A percentile compares a stretch with the other conserved stretches of the same genome.
Evolutionary conservation across 176 grass and related monocot species (phyloP).

Genomic region (Rhynchospora pubera): DNA sequence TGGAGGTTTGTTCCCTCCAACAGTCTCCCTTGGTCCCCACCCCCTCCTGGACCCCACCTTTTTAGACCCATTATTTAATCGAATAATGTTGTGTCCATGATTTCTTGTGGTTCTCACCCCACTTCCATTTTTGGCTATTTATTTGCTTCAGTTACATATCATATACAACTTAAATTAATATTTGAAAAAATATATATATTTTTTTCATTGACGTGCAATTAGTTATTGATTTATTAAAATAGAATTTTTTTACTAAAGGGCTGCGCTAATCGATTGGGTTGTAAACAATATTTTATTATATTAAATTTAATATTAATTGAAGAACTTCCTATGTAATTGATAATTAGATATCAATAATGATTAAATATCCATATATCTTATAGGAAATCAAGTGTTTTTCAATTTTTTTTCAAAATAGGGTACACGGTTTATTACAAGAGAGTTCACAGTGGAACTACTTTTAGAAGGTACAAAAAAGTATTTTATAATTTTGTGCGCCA

Average conservation of each 20-base stretch:
- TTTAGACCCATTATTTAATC: neutral
- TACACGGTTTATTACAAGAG: neutral
- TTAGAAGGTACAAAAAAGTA: neutral
- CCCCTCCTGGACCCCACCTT: neutral
- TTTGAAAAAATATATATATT: no score
- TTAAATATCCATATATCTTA: neutral
- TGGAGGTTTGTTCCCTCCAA: constrained; percentile 6
- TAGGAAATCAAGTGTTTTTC: neutral
- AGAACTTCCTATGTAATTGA: no score
- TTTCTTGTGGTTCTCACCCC: neutral
- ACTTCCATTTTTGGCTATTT: no score
- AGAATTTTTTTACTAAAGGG: no score
- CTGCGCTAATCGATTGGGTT: no score
- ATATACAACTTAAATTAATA: no score
- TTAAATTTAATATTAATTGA: no score
- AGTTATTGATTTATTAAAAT: no score
- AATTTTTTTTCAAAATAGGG: neutral
- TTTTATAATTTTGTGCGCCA: neutral
- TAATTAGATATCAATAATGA: no score
- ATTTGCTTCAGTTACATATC: no score
- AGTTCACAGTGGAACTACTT: neutral
- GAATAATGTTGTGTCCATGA: neutral
- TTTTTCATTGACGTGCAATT: no score
- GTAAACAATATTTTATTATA: no score
- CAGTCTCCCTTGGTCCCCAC: neutral